Base-by-base conservation (phyloP, 2,329 filamentous ascomycete species). In the Xylaria digitata region DNA sequence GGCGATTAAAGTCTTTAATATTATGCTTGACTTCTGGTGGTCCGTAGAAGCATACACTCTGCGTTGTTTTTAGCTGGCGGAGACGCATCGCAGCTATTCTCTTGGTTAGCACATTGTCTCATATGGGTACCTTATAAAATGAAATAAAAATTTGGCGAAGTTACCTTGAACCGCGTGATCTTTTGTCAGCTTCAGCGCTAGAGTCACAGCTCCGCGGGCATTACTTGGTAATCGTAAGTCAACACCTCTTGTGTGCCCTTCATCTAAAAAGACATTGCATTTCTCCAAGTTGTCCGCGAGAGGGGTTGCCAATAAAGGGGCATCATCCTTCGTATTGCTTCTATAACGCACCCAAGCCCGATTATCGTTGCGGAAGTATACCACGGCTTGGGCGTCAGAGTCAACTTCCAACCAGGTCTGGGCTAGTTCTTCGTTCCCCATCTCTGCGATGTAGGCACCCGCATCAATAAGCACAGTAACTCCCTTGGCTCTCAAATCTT, bases 371-470 rank as follows among this genome's bases (percentile, higher is more conserved):
- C 79, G 80, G 70, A 89, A 89, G 66, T 82, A 90, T 0, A 90
- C 75, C 0, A 84, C 87, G 0, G 83, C 87, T 1, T 78, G 75
- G 0, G 82, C 82, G 0, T 75, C 19, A 0, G n/a, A 1, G 37
- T 87, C 84, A 0, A 81, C 73, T 0, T 76, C 68, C 0, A 90
- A 72, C 87, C 87, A 90, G 1, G 77, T 75, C 4, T 76, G 77
- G 0, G 81, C 87, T 0, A 90, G 75, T 0, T 75, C 75, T 1
- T 74, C 49, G 70, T 89, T 91, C 65, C 83, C 80, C 79, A 88
- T 85, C 71, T 91, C 89, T 0, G 91, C 73, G n/a, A 91, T 85
- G 15, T 87, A 84, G 0, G 89, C 89, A 0, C 89, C 89, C 0
- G 86, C 86, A 71, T 91, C 89, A 0, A 91, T 87, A 0, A 92